A percentile compares a stretch with the other conserved stretches of the same genome.
phyloP scores from a whole-genome alignment of 139 green algal genomes.

The Coccomyxa sp. region DNA sequence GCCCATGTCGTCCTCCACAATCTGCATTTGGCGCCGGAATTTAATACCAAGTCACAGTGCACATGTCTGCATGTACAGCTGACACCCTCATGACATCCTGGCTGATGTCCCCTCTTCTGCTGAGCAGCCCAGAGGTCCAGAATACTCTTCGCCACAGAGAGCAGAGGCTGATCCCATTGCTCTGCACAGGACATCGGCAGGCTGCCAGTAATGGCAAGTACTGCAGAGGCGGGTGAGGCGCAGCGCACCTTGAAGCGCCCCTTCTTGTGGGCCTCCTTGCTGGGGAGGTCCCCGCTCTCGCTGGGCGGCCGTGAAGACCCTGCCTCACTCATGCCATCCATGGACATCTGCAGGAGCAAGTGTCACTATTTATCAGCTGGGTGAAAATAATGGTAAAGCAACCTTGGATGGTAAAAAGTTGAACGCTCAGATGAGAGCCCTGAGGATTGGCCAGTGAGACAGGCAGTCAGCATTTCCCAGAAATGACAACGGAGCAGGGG shows the following conservation, averaged over 20 bases:
- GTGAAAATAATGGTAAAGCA: too few relatives aligned
- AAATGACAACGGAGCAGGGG: not conserved
- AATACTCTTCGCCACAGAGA: not conserved
- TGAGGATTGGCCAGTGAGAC: too few relatives aligned
- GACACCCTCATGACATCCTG: not conserved
- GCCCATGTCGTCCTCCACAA: constrained; percentile 1
- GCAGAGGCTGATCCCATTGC: not conserved
- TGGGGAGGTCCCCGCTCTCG: not conserved
- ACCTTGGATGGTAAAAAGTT: too few relatives aligned
- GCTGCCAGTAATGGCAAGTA: not conserved
- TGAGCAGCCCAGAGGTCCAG: not conserved
- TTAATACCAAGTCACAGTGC: not conserved
- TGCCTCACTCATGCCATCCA: not conserved
- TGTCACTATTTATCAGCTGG: too few relatives aligned
- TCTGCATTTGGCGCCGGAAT: not conserved
- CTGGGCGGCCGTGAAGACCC: not conserved
- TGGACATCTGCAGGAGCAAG: not conserved
- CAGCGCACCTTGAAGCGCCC: constrained; percentile 63
- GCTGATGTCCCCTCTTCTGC: not conserved
- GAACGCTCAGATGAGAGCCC: too few relatives aligned
- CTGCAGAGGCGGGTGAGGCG: not conserved
- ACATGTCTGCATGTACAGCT: not conserved
- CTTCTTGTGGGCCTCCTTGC: constrained; percentile 49
- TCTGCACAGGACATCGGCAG: not conserved
- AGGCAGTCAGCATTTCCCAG: too few relatives aligned